phyloP scores from a whole-genome alignment of 1,284 basidiomycete species.

The Serendipita sp. region DNA sequence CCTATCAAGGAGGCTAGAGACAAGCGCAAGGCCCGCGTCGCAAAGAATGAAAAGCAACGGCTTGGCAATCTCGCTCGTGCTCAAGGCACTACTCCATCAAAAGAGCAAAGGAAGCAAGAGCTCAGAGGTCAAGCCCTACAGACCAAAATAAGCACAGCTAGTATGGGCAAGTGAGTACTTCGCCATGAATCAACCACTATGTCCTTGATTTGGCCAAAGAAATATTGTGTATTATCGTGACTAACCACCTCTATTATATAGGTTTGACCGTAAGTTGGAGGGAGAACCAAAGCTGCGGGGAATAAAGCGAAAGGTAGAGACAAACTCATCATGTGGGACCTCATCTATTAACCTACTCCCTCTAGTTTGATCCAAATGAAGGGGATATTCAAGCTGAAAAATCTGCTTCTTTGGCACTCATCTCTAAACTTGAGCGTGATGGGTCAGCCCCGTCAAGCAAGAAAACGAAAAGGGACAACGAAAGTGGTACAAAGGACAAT shows the following conservation, averaged over 20 bases:
- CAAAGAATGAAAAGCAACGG: conserved; percentile 77
- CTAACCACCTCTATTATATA: conserved; percentile 16
- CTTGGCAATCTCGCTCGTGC: conserved; percentile 67
- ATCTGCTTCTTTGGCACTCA: conserved; percentile 54
- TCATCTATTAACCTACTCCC: conserved; percentile 5
- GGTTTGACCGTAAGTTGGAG: conserved; percentile 77
- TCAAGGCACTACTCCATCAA: conserved; percentile 17
- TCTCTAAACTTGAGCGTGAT: conserved; percentile 60
- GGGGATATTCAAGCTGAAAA: conserved; percentile 53
- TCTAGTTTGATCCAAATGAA: conserved; percentile 71
- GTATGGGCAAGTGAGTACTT: conserved; percentile 50
- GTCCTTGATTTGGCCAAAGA: no score
- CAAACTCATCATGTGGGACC: not conserved
- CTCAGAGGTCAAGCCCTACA: conserved; percentile 4
- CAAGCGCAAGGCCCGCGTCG: conserved; percentile 64
- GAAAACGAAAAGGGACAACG: conserved; percentile 35
- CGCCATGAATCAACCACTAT: not conserved
- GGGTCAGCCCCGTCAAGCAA: conserved; percentile 21
- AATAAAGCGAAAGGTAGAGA: conserved; percentile 77
- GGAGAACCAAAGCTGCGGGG: conserved; percentile 84
- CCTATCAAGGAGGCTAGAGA: conserved; percentile 63
- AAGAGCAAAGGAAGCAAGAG: conserved; percentile 13
- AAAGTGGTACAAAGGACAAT: conserved; percentile 29
- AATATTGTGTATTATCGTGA: no score
- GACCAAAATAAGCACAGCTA: conserved; percentile 77